phyloP scores from a whole-genome alignment of 345 rosid species.

The Gossypium turneri region DNA sequence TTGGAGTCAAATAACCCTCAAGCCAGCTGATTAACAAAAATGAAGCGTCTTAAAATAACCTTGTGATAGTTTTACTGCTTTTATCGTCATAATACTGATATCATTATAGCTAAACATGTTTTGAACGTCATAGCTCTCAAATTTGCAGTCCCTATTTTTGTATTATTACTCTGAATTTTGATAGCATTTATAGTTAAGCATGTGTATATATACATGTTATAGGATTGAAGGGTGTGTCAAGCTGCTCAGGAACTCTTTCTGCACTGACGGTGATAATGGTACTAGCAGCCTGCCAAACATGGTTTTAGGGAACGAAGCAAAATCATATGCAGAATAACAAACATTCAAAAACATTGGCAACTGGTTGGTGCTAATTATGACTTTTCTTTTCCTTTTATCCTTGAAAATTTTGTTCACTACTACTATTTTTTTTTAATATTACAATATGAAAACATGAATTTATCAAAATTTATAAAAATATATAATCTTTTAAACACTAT shows the following conservation, averaged over 20 bases:
- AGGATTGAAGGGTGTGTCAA: not conserved
- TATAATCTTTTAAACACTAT: too few species aligned
- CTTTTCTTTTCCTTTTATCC: not conserved
- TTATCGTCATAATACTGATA: not conserved
- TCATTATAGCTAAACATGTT: not conserved
- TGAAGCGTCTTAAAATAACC: not conserved
- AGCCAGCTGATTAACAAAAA: not conserved
- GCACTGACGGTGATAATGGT: not conserved
- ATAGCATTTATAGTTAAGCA: not conserved
- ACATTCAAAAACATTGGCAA: not conserved
- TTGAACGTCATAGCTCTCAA: not conserved
- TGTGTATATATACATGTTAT: not conserved
- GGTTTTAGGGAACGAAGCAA: not conserved
- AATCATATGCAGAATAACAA: not conserved
- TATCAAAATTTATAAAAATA: too few species aligned
- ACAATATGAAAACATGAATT: too few species aligned
- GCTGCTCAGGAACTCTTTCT: not conserved
- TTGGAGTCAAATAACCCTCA: too few species aligned
- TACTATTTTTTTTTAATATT: not conserved
- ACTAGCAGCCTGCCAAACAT: not conserved
- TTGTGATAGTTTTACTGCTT: not conserved
- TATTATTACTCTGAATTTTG: not conserved
- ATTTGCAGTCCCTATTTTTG: not conserved
- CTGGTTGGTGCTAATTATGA: not conserved
- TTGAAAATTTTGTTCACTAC: not conserved